Evolutionary conservation across 192 early-diverging fungal species (phyloP).

Genomic region (Backusella australiensis): DNA sequence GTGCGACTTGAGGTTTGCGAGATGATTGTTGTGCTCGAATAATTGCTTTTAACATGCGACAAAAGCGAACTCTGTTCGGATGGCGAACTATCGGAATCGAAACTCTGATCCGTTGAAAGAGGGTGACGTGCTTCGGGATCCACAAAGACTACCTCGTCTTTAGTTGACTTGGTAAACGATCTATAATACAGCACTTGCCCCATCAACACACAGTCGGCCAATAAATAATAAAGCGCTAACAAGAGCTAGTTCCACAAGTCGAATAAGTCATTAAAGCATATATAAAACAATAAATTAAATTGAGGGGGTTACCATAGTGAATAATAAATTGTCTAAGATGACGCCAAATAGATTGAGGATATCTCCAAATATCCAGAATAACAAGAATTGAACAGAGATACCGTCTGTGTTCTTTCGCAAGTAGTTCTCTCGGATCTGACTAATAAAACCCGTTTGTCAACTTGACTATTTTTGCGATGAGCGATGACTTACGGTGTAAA

Average conservation of each 20-base stretch:
- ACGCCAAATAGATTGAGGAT: conserved; percentile 73
- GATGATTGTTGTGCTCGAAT: background rate
- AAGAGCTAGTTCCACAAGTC: conserved; percentile 15
- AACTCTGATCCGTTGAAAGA: background rate
- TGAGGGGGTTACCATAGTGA: conserved; percentile 54
- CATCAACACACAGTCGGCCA: conserved; percentile 64
- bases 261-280: background rate
- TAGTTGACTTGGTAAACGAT: background rate
- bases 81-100: background rate
- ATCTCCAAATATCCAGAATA: conserved; percentile 78
- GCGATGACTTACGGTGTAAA: conserved; percentile 67
- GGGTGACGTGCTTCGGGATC: background rate
- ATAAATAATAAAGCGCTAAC: conserved; percentile 69
- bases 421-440: conserved; percentile 78
- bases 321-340: conserved; percentile 61
- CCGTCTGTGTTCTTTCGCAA: conserved; percentile 72
- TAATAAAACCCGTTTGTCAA: conserved; percentile 7
- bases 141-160: background rate
- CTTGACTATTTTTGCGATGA: background rate
- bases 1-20: background rate
- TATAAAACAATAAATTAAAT: conserved; percentile 23
- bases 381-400: conserved; percentile 66
- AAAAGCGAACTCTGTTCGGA: background rate
- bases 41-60: background rate
- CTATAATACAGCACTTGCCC: conserved; percentile 66